These are phyloP conservation scores for Aspergillus melleus DNA, from an alignment of 2,329 filamentous ascomycete species.

Conservation along the genomic window DNA sequence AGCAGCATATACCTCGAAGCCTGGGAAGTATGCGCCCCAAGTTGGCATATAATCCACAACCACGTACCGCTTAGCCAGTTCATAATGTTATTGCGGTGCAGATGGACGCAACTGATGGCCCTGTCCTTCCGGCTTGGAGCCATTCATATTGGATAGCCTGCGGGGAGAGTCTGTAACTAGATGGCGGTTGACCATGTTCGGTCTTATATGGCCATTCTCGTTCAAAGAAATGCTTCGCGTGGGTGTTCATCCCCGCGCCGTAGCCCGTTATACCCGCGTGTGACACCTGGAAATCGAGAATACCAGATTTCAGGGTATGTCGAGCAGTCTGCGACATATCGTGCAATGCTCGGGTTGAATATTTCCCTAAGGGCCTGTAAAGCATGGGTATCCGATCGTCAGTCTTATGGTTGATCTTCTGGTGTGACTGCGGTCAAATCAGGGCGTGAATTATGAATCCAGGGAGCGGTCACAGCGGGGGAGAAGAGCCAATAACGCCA, in stretches of 20 bases:
- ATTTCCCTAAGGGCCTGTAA: background rate
- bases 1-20: too few species aligned
- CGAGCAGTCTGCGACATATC: constrained; percentile 1
- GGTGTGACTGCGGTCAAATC: constrained; percentile 2
- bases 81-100: constrained; percentile 6
- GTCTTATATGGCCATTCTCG: too few species aligned
- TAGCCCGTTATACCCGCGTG: background rate
- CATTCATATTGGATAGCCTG: constrained; percentile 3
- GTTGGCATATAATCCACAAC: constrained; percentile 3
- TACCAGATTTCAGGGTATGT: constrained; percentile 7
- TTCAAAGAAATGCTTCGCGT: too few species aligned
- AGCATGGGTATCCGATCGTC: background rate
- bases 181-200: too few species aligned
- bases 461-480: constrained; percentile 4
- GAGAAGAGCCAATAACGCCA: background rate
- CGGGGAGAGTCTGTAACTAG: background rate
- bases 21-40: too few species aligned
- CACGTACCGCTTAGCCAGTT: constrained; percentile 1
- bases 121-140: background rate
- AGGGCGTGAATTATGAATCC: background rate
- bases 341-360: background rate
- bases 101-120: constrained; percentile 5
- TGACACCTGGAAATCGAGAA: constrained; percentile 2
- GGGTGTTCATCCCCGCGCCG: too few species aligned
- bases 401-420: background rate